Conservation (phyloP, 768 basidiomycete species). For the Collybia sp. region DNA sequence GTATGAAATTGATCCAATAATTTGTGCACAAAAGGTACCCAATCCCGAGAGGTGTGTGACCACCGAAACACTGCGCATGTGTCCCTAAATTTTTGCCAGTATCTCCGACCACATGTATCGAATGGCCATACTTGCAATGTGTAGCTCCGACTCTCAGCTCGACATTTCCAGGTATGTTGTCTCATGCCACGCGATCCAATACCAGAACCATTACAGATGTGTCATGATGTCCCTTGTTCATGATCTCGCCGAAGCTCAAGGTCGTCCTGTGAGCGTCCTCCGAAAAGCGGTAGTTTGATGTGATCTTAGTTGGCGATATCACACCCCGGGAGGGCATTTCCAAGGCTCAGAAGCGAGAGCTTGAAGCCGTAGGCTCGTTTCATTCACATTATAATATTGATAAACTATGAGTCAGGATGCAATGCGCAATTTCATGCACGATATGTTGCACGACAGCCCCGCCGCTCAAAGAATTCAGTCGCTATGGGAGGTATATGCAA, state of each 20-base stretch:
- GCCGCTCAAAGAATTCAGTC: constrained; percentile 63
- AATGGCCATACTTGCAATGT: constrained; percentile 94
- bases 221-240: constrained; percentile 91
- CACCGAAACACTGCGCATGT: not conserved
- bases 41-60: constrained; percentile 68
- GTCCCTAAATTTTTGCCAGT: constrained; percentile 29
- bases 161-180: constrained; percentile 65
- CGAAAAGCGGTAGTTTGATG: not conserved
- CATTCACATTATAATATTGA: not conserved
- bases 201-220: constrained; percentile 39
- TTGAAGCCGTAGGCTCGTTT: constrained; percentile 55
- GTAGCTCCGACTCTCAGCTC: constrained; percentile 66
- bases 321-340: constrained; percentile 84
- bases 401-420: constrained; percentile 51
- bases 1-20: not conserved
- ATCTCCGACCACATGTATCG: constrained; percentile 98
- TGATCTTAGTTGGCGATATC: constrained; percentile 79
- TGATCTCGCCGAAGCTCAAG: constrained; percentile 94
- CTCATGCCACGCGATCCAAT: no score
- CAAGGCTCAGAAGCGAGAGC: constrained; percentile 70
- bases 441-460: constrained; percentile 79
- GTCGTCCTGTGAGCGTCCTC: constrained; percentile 24
- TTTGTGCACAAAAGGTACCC: constrained; percentile 52
- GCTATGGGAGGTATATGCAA: constrained; percentile 57
- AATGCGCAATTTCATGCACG: constrained; percentile 85